Evolutionary conservation across 495 filamentous ascomycete genomes (phyloP), one percentile per base, ranked within the genome.

Genomic region (Corynascus novoguineensis): DNA sequence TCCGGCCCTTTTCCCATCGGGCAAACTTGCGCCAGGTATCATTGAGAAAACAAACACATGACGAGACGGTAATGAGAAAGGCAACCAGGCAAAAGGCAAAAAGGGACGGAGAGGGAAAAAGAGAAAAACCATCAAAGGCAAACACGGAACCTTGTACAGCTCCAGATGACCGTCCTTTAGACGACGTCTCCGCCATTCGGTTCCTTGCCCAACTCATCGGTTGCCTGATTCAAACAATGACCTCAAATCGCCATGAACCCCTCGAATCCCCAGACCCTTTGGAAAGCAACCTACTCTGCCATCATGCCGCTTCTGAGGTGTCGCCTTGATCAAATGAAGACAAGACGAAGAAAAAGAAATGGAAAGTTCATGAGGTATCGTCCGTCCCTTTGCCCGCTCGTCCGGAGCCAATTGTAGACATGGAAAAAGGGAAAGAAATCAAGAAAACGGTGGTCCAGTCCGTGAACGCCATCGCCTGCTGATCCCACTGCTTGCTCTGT

Each of bases 1-100:
- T 32, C 49, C 38, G 34, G 14, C 44, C 44, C 44, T 28, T 28
- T 14, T 28, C 32, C 50, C 50, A 29, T 19, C 50, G 19, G 50
- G n/a, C 25, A 35, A 14, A 14, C 50, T 53, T 42, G 50, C 50
- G 37, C 37, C 37, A 53, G 50, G 50, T 53, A 53, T 53, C 50
- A 53, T 38, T 54, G n/a, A n/a, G n/a, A n/a, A 17, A 54, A 51
- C 31, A 38, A 28, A 17, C 41, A 41, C 19, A 21, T n/a, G 48
- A 37, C 31, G 27, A 29, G 25, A 37, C 31, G 38, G 17, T 17
- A 45, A 14, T 45, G 17, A 14, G 2, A 51, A 40, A 4, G n/a
- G n/a, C n/a, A n/a, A n/a, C n/a, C n/a, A n/a, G n/a, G n/a, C n/a
- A n/a, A n/a, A n/a, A n/a, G n/a, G n/a, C n/a, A n/a, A n/a, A n/a